Base-by-base conservation (phyloP, 768 basidiomycete species). In the Lentinula raphanica region DNA sequence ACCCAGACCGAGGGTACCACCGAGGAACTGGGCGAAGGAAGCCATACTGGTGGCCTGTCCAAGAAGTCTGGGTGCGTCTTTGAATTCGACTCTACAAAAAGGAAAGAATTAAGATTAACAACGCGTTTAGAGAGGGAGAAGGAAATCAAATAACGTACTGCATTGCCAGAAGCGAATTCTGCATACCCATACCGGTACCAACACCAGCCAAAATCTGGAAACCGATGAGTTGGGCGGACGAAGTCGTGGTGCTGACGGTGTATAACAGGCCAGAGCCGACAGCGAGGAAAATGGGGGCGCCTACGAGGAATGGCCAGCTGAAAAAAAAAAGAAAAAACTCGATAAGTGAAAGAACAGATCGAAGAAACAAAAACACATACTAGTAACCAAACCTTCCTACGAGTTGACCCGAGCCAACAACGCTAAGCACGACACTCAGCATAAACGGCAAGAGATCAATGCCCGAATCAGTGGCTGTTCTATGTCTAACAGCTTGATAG, bases 121-220 rank as follows among this genome's bases (percentile, higher is more conserved):
- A 0, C 27, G 28, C 13, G n/a, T 23, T 5, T 7, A 7, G 7
- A 19, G 11, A 5, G 13, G 19, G 12, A 13, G 31, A 19, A 5
- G 13, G 19, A 23, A 53, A 2, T n/a, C n/a, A n/a, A n/a, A n/a
- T n/a, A 44, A 54, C 50, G 6, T 42, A 56, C 48, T 64, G 63
- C 2, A 64, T 60, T 17, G 65, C 65, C 28, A 66, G 29, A 31
- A 66, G n/a, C 2, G 58, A 23, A 54, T 66, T 66, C 32, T 66
- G 63, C 61, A 64, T 60, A 40, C 59, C 59, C 49, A 64, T 44
- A 13, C 64, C 64, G 2, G 55, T 60, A 13, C 63, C 53, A 17
- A 56, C 23, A 19, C 61, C 61, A 9, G 25, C 46, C 13, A 64
- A 48, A 49, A 64, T 62, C 42, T 64, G 63, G 36, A 46, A 60